Percentiles rank a stretch among this genome's conserved stretches.
These are phyloP conservation scores for Rhinocladiella mackenziei DNA, from an alignment of 2,329 filamentous ascomycete species.

Conservation along the genomic window DNA sequence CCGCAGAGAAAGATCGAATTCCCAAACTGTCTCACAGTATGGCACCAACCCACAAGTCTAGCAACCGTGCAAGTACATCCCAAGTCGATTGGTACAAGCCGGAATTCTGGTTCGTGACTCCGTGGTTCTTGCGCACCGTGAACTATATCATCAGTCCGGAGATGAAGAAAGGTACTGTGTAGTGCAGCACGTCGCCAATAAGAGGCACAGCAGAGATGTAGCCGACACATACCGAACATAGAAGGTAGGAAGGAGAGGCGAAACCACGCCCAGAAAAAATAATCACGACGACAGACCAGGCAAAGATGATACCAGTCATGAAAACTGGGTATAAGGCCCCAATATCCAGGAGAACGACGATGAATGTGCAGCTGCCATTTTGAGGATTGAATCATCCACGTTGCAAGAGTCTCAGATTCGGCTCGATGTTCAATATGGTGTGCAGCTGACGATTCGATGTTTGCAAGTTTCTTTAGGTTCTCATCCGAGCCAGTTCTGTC, in stretches of 20 bases:
- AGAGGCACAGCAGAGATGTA: constrained; percentile 24
- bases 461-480: constrained; percentile 22
- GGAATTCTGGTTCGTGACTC: constrained; percentile 42
- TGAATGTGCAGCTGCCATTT: constrained; percentile 31
- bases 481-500: constrained; percentile 21
- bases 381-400: constrained; percentile 18
- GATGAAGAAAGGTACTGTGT: constrained; percentile 26
- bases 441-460: constrained; percentile 14
- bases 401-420: too few species aligned
- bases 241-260: constrained; percentile 32
- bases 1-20: constrained; percentile 20
- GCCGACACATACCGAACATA: constrained; percentile 31
- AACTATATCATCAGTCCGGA: constrained; percentile 34
- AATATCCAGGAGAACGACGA: constrained; percentile 34
- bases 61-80: constrained; percentile 13
- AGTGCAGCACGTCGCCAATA: constrained; percentile 14
- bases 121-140: constrained; percentile 42
- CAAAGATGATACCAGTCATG: constrained; percentile 29
- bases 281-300: constrained; percentile 32
- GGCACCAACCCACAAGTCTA: constrained; percentile 41
- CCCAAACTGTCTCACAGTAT: constrained; percentile 5
- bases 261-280: constrained; percentile 32
- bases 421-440: constrained; percentile 11
- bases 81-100: constrained; percentile 28
- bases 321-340: constrained; percentile 32